Evolutionary conservation across 768 basidiomycete species (phyloP).

Genomic region (Podaxis carcinomalis): DNA sequence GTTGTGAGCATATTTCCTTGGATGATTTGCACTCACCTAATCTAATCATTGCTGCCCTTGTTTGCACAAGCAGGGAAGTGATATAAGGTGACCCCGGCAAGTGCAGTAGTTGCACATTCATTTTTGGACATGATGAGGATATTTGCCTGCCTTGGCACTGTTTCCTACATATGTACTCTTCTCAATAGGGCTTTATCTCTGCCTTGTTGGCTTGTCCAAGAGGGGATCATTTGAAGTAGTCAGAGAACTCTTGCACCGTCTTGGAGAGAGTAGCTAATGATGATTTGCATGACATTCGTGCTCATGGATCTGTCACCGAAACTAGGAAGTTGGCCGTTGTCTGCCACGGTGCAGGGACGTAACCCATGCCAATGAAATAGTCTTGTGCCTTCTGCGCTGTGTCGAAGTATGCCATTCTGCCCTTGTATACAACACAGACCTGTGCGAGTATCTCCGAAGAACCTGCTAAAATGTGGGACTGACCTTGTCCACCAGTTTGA

Average conservation of each 20-base stretch:
- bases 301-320: constrained; percentile 55
- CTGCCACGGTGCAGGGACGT: constrained; percentile 56
- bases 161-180: constrained; percentile 44
- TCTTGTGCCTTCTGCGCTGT: constrained; percentile 56
- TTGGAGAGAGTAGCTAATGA: constrained; percentile 31
- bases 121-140: background rate
- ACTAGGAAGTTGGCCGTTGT: constrained; percentile 66
- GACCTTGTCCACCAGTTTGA: constrained; percentile 22
- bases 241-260: constrained; percentile 54
- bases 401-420: constrained; percentile 72
- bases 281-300: constrained; percentile 26
- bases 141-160: constrained; percentile 28
- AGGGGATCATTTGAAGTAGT: constrained; percentile 37
- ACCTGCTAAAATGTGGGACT: no score
- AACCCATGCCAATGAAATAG: constrained; percentile 73
- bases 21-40: constrained; percentile 39
- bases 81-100: no score
- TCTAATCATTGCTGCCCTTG: constrained; percentile 37
- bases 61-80: constrained; percentile 22
- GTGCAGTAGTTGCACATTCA: no score
- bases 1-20: constrained; percentile 34
- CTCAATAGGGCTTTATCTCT: constrained; percentile 43
- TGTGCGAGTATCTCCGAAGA: constrained; percentile 47
- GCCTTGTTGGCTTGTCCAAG: constrained; percentile 35
- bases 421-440: constrained; percentile 73